Evolutionary conservation across 768 basidiomycete genomes (phyloP).

Genomic region (Pluteus cervinus): DNA sequence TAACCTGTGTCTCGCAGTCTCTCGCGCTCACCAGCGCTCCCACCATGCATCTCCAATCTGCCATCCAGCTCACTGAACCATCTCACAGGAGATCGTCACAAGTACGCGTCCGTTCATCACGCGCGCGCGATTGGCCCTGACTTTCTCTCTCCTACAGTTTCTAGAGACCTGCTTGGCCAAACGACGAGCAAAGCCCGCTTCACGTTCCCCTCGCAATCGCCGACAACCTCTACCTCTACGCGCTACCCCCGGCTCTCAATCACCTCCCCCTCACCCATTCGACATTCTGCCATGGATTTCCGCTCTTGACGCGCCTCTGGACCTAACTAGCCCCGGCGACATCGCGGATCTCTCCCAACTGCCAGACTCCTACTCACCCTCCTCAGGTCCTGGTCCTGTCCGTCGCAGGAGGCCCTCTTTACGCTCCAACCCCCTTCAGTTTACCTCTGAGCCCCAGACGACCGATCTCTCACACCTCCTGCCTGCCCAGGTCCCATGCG

Average conservation of each 20-base stretch:
- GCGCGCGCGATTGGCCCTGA: too few relatives aligned
- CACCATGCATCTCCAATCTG: too few relatives aligned
- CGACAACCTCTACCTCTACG: too few relatives aligned
- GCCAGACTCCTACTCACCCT: constrained; percentile 20
- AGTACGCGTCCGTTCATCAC: too few relatives aligned
- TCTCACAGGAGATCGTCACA: too few relatives aligned
- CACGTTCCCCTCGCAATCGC: not conserved
- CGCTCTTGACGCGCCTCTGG: constrained; percentile 42
- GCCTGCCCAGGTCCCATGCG: not conserved
- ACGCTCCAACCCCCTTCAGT: constrained; percentile 29
- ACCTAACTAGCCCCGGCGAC: constrained; percentile 38
- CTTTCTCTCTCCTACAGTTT: too few relatives aligned
- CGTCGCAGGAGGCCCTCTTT: constrained; percentile 51
- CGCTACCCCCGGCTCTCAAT: too few relatives aligned
- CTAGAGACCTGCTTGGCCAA: too few relatives aligned
- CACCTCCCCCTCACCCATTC: constrained; percentile 35
- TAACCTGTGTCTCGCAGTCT: too few relatives aligned
- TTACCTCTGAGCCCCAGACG: constrained; percentile 7
- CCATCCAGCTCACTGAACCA: too few relatives aligned
- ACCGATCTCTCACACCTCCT: not conserved
- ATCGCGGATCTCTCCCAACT: constrained; percentile 65
- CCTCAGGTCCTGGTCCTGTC: constrained; percentile 43
- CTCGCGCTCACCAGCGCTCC: too few relatives aligned
- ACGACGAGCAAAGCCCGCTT: not conserved
- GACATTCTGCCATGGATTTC: constrained; percentile 68